Evolutionary conservation across 2,329 filamentous ascomycete genomes (phyloP).

Genomic region (Fusarium dimerum): DNA sequence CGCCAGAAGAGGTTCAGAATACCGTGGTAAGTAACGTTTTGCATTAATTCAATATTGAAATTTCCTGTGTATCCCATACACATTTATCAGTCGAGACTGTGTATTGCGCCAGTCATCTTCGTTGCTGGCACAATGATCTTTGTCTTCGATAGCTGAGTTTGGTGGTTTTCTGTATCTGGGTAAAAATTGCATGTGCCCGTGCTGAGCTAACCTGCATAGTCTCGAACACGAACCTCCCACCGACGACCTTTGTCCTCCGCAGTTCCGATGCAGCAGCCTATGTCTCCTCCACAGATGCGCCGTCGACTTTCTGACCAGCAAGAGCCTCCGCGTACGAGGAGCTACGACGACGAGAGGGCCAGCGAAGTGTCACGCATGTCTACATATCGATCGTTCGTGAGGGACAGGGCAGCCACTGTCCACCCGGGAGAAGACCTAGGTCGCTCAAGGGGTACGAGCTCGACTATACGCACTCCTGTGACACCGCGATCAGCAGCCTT

Average conservation of each 20-base stretch:
- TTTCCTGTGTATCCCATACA: conserved; percentile 3
- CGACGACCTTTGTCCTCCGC: conserved; percentile 56
- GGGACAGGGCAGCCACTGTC: conserved; percentile 45
- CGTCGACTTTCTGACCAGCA: conserved; percentile 61
- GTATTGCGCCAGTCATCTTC: too few relatives aligned
- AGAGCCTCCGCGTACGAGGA: conserved; percentile 43
- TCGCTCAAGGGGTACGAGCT: conserved; percentile 34
- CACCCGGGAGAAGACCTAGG: conserved; percentile 40
- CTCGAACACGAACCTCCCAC: conserved; percentile 49
- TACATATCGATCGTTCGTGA: conserved; percentile 43
- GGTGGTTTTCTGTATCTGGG: neutral
- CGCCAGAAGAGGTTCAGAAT: conserved; percentile 37
- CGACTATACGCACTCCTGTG: conserved; percentile 43
- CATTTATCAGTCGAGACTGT: too few relatives aligned
- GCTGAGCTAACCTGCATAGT: conserved; percentile 38
- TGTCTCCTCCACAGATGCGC: conserved; percentile 51
- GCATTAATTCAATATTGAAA: conserved; percentile 3
- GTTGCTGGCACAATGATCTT: too few relatives aligned
- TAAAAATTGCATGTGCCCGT: conserved; percentile 5
- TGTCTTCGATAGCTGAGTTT: too few relatives aligned
- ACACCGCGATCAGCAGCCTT: conserved; percentile 51
- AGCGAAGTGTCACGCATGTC: conserved; percentile 43
- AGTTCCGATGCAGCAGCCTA: conserved; percentile 48
- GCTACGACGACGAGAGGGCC: conserved; percentile 46
- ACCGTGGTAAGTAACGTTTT: conserved; percentile 46